Percentiles rank a stretch among this genome's conserved stretches.
Evolutionary conservation across 2,329 filamentous ascomycete genomes (phyloP).

Genomic region (Stagonosporopsis vannaccii): DNA sequence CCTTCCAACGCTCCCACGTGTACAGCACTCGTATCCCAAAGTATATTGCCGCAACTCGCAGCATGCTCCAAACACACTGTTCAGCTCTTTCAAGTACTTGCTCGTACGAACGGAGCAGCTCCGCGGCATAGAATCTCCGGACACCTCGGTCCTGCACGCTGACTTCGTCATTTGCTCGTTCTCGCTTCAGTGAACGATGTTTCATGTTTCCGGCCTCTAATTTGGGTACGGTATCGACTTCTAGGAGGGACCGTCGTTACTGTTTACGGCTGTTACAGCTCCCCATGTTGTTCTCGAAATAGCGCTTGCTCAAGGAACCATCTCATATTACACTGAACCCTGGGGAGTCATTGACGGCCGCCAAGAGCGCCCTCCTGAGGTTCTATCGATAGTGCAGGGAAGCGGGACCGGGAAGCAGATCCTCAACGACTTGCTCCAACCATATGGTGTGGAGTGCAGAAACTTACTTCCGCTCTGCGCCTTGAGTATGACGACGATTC

Average conservation of each 20-base stretch:
- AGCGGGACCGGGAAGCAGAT: constrained; percentile 14
- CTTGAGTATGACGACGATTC: constrained; percentile 14
- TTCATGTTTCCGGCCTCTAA: constrained; percentile 29
- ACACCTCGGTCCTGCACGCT: constrained; percentile 16
- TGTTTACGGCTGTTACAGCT: not conserved
- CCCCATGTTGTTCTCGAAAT: constrained; percentile 38
- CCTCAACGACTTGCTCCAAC: constrained; percentile 6
- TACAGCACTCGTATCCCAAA: constrained; percentile 5
- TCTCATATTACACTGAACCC: not conserved
- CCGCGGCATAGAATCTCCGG: constrained; percentile 23
- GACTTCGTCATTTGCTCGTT: constrained; percentile 16
- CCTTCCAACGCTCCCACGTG: constrained; percentile 1
- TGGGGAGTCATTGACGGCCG: not conserved
- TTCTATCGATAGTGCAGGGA: constrained; percentile 11
- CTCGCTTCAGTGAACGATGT: constrained; percentile 24
- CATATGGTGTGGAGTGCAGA: constrained; percentile 11
- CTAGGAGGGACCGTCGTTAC: not conserved
- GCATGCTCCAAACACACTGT: not conserved
- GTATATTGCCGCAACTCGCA: constrained; percentile 4
- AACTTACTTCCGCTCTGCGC: not conserved
- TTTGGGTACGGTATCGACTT: constrained; percentile 20
- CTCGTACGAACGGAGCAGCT: not conserved
- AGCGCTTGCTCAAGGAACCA: constrained; percentile 27
- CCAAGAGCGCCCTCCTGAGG: constrained; percentile 2
- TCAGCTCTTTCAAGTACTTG: not conserved